Evolutionary conservation across 2,329 filamentous ascomycete species (phyloP).

Genomic region (Alternaria sp.): DNA sequence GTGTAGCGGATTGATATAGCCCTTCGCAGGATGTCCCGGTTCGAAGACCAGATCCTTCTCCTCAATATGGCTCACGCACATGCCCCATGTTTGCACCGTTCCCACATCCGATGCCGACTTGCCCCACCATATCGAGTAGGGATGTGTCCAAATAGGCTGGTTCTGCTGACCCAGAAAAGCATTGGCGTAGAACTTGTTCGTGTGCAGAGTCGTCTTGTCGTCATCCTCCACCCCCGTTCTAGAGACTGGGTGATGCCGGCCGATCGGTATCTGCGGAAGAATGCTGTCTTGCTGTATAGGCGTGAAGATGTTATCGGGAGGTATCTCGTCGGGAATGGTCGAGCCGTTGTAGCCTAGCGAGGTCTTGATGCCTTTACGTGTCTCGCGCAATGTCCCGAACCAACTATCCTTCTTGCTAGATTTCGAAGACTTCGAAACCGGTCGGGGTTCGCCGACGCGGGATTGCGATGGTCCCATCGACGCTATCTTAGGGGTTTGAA

Average conservation of each 20-base stretch:
- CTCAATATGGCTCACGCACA: conserved; percentile 64
- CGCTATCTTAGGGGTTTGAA: background rate
- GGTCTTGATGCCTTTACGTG: conserved; percentile 7
- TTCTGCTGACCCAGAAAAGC: conserved; percentile 78
- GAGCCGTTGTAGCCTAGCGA: conserved; percentile 14
- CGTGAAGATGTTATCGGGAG: conserved; percentile 49
- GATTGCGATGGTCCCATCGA: conserved; percentile 17
- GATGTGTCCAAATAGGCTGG: conserved; percentile 74
- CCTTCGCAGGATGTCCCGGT: conserved; percentile 42
- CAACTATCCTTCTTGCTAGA: conserved; percentile 5
- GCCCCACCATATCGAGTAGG: conserved; percentile 56
- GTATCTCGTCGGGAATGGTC: conserved; percentile 7
- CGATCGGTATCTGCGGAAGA: conserved; percentile 48
- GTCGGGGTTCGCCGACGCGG: background rate
- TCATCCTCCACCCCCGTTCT: conserved; percentile 48
- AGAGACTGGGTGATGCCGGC: conserved; percentile 50
- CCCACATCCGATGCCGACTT: conserved; percentile 58
- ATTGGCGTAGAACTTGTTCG: conserved; percentile 76
- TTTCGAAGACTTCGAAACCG: background rate
- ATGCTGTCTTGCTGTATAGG: conserved; percentile 51
- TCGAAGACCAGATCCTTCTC: conserved; percentile 71
- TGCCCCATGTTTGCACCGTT: conserved; percentile 58
- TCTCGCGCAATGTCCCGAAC: conserved; percentile 13
- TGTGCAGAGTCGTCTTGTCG: conserved; percentile 61
- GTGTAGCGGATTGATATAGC: conserved; percentile 75